Base-by-base conservation (phyloP, 1,284 basidiomycete species). In the Ceratobasidium papillatum region DNA sequence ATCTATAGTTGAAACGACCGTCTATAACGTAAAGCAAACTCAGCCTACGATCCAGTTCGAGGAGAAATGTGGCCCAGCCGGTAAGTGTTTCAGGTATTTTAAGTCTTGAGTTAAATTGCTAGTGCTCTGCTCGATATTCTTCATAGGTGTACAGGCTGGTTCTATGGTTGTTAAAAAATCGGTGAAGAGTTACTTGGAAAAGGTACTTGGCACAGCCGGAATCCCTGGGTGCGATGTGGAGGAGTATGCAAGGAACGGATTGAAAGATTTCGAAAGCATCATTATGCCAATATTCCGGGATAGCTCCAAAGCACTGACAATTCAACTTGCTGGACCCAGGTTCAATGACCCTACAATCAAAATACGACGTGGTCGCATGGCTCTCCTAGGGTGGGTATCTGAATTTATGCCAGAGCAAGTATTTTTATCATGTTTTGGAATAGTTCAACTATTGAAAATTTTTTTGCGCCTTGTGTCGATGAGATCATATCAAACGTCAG, bases 1-100 rank as follows among this genome's bases (percentile, higher is more conserved):
- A 3, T 78, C 77, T 14, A 78, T 77, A 3, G 76, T 77, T 38
- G 77, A 78, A 51, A 76, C 72, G 4, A 74, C 76, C 0, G n/a
- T 76, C 1, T 78, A 78, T 58, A 34, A 47, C n/a, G 75, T 76
- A 4, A n/a, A 7, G 19, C 54, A 9, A 11, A 30, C 0, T 75
- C 77, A 19, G 45, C n/a, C 3, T 8, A 58, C 32, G 19, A 51
- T 78, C 8, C 59, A 49, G 12, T 61, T 78, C 0, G 45, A 74
- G 38, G 75, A 78, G 30, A 34, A n/a, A 2, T 30, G 61, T 1
- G 74, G 58, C 1, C 73, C 74, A 14, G 68, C 32, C 17, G 72
- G 74, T 72, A 36, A 75, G 74, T 69, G 1, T 1, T 54, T 54
- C 8, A 54, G 14, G 12, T 14, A n/a, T 32, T 7, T 25, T n/a